Base-by-base conservation (phyloP, 108 stramenopile species). In the Fragilariopsis cylindrus region DNA sequence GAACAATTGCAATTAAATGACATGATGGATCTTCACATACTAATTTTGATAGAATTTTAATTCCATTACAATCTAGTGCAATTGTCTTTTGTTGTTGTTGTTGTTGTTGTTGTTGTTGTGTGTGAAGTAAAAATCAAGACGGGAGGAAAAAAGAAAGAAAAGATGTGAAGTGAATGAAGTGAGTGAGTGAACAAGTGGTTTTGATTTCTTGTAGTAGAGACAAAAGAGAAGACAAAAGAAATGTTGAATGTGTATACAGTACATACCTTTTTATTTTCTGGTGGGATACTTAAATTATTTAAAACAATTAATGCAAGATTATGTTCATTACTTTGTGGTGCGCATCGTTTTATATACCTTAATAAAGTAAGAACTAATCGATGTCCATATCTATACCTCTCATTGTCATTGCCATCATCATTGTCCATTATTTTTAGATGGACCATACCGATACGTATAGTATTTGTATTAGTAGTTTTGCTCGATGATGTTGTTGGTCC, bases 251-350 rank as follows among this genome's bases (percentile, higher is more conserved):
- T n/a, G n/a, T n/a, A n/a, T n/a, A n/a, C n/a, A n/a, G 43, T 9
- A 70, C 76, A 4, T 67, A 79, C 78, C 47, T 53, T n/a, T 43
- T 92, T 92, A 66, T 89, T 92, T 72, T 86, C 72, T 44, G 65
- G 21, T 7, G 88, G 88, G 9, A 89, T 88, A 64, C 83, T 81
- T 4, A 92, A 21, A 52, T 92, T 92, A 72, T 89, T 89, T 57
- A 92, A 58, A 8, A 92, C 85, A 53, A 92, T 52, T n/a, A 90
- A 66, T 3, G 65, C 43, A 46, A 91, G 66, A 64, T 87, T 85
- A 65, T 91, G 87, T 68, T 91, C 87, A 1, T 64, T 73, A 7
- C 83, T 83, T 43, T 85, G 81, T 7, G 40, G 65, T 3, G 57
- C 57, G 57, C 87, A 88, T n/a, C 81, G 76, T 1, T 63, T 54